Evolutionary conservation across 495 filamentous ascomycete genomes (phyloP).

Genomic region (Hypoxylon crocopeplum): DNA sequence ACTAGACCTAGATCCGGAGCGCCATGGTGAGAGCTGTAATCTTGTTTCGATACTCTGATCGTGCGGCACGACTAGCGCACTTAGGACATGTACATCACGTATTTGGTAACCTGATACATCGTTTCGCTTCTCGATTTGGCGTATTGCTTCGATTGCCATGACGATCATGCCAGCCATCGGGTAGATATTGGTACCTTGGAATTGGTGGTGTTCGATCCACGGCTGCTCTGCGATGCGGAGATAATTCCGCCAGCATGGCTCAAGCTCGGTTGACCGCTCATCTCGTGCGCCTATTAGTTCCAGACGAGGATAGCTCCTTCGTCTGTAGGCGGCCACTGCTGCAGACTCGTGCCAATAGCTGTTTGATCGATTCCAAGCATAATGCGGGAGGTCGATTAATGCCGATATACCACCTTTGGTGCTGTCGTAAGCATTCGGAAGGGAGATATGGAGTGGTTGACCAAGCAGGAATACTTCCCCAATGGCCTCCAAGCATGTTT

Average conservation of each 20-base stretch:
- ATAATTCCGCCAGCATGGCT: slow-evolving; percentile 51
- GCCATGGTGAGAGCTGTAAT: no score
- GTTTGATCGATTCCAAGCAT: slow-evolving; percentile 49
- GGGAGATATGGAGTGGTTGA: slow-evolving; percentile 51
- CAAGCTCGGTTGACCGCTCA: slow-evolving; percentile 40
- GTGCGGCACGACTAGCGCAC: no score
- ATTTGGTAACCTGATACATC: no score
- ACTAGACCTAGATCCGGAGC: no score
- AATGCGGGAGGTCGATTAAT: slow-evolving; percentile 44
- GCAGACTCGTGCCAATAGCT: slow-evolving; percentile 50
- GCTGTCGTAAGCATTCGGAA: slow-evolving; percentile 36
- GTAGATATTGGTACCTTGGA: slow-evolving; percentile 49
- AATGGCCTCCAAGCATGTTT: slow-evolving; percentile 37
- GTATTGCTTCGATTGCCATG: slow-evolving; percentile 57
- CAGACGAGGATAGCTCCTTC: slow-evolving; percentile 45
- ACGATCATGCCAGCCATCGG: slow-evolving; percentile 54
- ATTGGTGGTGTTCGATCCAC: slow-evolving; percentile 54
- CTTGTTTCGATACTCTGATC: no score
- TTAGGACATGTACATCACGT: no score
- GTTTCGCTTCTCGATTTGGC: no score
- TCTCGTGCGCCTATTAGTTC: slow-evolving; percentile 53
- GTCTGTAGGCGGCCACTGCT: slow-evolving; percentile 50
- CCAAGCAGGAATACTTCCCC: slow-evolving; percentile 48
- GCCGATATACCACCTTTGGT: slow-evolving; percentile 24
- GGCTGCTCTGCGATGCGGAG: slow-evolving; percentile 47